These are phyloP conservation scores for Lineolata rhizophorae DNA, from an alignment of 495 filamentous ascomycete species.

Conservation along the genomic window DNA sequence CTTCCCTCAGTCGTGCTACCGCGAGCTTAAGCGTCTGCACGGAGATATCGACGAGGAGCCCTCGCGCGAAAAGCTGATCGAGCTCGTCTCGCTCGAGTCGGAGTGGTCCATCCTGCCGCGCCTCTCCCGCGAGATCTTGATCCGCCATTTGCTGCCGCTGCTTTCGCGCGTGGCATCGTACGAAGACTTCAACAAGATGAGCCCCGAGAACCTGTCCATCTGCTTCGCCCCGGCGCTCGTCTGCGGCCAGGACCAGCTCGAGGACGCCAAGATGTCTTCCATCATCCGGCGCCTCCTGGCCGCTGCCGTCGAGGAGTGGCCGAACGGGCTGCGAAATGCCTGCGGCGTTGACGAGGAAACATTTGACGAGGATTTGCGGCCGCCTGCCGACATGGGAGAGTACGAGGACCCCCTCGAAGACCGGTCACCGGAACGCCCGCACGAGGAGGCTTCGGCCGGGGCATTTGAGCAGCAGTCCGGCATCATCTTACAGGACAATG, in stretches of 20 bases:
- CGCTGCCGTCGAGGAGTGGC: slow-evolving; percentile 19
- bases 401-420: slow-evolving; percentile 21
- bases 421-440: not conserved
- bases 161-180: slow-evolving; percentile 22
- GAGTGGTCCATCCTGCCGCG: slow-evolving; percentile 18
- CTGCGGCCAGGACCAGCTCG: slow-evolving; percentile 21
- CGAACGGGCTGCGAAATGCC: slow-evolving; percentile 12
- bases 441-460: slow-evolving; percentile 2
- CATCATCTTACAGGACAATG: slow-evolving; percentile 15
- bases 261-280: slow-evolving; percentile 24
- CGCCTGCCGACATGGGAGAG: slow-evolving; percentile 12
- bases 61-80: slow-evolving; percentile 11
- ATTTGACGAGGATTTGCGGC: slow-evolving; percentile 12
- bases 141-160: slow-evolving; percentile 28
- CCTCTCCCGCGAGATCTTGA: slow-evolving; percentile 23
- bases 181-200: slow-evolving; percentile 29
- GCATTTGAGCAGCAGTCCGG: slow-evolving; percentile 12
- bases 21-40: slow-evolving; percentile 16
- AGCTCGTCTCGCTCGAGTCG: slow-evolving; percentile 17
- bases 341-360: slow-evolving; percentile 8
- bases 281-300: slow-evolving; percentile 22
- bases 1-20: slow-evolving; percentile 24
- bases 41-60: slow-evolving; percentile 11
- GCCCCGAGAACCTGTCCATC: slow-evolving; percentile 25
- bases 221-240: slow-evolving; percentile 26